Evolutionary conservation across 441 rosid genomes (phyloP).

Genomic region (Euphorbia celastroides): DNA sequence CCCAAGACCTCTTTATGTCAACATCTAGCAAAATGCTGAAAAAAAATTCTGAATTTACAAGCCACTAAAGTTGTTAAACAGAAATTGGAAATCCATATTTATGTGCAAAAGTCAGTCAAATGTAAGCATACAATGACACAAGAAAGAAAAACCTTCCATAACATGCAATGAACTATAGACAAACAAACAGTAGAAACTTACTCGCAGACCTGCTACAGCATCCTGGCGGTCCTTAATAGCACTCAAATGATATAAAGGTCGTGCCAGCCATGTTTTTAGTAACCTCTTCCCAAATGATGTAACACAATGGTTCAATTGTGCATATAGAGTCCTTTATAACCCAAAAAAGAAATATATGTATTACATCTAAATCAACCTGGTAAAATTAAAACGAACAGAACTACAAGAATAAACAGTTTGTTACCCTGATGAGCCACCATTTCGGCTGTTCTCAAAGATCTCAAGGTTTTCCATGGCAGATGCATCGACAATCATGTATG

Average conservation of each 20-base stretch:
- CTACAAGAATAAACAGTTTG: constrained; percentile 16
- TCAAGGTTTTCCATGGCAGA: constrained; percentile 97
- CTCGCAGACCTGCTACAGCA: constrained; percentile 82
- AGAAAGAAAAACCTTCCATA: not conserved
- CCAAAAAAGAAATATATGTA: constrained; percentile 9
- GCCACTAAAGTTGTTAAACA: not conserved
- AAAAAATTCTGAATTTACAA: not conserved
- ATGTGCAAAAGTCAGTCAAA: not conserved
- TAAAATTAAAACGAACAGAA: constrained; percentile 10
- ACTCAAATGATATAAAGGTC: constrained; percentile 67
- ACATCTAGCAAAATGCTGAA: not conserved
- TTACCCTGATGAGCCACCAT: constrained; percentile 84
- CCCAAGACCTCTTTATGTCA: no score
- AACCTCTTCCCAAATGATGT: constrained; percentile 91
- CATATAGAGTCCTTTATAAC: constrained; percentile 75
- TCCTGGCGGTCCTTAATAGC: constrained; percentile 91
- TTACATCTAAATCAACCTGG: constrained; percentile 19
- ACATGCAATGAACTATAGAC: not conserved
- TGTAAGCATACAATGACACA: not conserved
- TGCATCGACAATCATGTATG: constrained; percentile 95
- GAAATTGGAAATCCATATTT: not conserved
- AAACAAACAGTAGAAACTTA: constrained; percentile 27
- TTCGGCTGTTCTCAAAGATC: constrained; percentile 90
- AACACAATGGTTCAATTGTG: constrained; percentile 86
- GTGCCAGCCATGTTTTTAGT: constrained; percentile 90